Evolutionary conservation across 1,139 yeast genomes (phyloP).

Genomic region (Wickerhamomyces sp.): DNA sequence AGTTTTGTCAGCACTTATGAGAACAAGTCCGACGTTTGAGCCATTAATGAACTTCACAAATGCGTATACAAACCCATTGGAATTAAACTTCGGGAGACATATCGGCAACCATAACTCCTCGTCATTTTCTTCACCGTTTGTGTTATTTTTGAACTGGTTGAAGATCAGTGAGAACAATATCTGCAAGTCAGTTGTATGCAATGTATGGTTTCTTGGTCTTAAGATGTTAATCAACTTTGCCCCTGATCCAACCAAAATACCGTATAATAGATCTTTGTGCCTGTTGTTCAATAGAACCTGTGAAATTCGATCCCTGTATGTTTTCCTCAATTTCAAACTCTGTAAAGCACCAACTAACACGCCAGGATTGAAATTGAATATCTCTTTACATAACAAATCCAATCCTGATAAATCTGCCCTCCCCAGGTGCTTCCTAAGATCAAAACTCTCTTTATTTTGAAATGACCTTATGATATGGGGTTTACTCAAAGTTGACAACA

Average conservation of each 20-base stretch:
- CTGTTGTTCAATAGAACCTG: constrained; percentile 37
- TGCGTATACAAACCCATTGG: constrained; percentile 81
- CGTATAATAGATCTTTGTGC: constrained; percentile 51
- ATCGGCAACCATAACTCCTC: constrained; percentile 93
- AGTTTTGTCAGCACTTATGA: constrained; percentile 80
- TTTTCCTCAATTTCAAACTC: constrained; percentile 45
- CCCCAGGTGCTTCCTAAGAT: constrained; percentile 70
- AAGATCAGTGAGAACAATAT: constrained; percentile 58
- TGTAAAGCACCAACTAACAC: constrained; percentile 59
- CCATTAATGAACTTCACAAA: constrained; percentile 58
- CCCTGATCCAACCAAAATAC: constrained; percentile 52
- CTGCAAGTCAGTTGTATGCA: constrained; percentile 69
- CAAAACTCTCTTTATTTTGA: constrained; percentile 72
- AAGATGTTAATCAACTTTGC: constrained; percentile 55
- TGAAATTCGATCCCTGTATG: constrained; percentile 43
- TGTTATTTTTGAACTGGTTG: constrained; percentile 33
- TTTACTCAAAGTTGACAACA: constrained; percentile 76
- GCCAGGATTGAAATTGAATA: constrained; percentile 48
- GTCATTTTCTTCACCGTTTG: constrained; percentile 32
- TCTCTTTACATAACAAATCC: constrained; percentile 54
- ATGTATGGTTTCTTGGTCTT: constrained; percentile 58
- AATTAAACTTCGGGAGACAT: constrained; percentile 86
- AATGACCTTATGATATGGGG: constrained; percentile 70
- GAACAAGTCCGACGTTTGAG: constrained; percentile 50
- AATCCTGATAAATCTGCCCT: constrained; percentile 63